Evolutionary conservation across 169 alveolate species (phyloP).

Genomic region (Perkinsus marinus): DNA sequence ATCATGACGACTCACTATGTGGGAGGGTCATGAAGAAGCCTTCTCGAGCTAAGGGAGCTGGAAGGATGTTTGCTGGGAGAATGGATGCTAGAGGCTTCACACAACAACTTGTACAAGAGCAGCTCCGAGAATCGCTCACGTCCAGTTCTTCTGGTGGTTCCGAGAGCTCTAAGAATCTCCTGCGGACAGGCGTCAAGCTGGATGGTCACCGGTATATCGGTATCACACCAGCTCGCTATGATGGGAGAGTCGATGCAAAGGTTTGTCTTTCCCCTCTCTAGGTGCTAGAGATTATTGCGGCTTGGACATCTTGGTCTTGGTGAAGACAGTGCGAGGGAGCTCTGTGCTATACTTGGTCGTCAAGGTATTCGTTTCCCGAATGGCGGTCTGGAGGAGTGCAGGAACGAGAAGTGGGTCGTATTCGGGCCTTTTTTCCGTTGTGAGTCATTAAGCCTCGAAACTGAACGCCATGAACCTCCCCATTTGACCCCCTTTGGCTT

Average conservation of each 20-base stretch:
- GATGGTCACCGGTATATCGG: not conserved
- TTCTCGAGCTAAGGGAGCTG: not conserved
- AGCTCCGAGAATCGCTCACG: not conserved
- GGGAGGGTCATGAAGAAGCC: not conserved
- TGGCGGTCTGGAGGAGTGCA: no score
- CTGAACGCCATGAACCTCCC: no score
- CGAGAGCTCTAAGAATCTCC: not conserved
- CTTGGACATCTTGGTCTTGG: not conserved
- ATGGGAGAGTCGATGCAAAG: not conserved
- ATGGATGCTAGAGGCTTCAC: not conserved
- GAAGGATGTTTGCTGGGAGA: not conserved
- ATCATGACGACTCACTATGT: not conserved
- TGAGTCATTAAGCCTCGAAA: no score
- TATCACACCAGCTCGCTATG: not conserved
- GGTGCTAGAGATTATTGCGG: not conserved
- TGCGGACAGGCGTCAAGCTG: not conserved
- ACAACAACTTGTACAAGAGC: not conserved
- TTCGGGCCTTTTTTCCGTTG: no score
- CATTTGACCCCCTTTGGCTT: no score
- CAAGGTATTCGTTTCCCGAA: not conserved
- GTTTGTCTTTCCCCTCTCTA: not conserved
- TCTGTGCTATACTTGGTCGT: not conserved
- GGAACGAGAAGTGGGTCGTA: no score
- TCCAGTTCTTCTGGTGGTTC: not conserved
- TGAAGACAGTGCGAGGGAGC: not conserved